Evolutionary conservation across 1,284 basidiomycete species (phyloP).

Genomic region (Rhodotorula sp.): DNA sequence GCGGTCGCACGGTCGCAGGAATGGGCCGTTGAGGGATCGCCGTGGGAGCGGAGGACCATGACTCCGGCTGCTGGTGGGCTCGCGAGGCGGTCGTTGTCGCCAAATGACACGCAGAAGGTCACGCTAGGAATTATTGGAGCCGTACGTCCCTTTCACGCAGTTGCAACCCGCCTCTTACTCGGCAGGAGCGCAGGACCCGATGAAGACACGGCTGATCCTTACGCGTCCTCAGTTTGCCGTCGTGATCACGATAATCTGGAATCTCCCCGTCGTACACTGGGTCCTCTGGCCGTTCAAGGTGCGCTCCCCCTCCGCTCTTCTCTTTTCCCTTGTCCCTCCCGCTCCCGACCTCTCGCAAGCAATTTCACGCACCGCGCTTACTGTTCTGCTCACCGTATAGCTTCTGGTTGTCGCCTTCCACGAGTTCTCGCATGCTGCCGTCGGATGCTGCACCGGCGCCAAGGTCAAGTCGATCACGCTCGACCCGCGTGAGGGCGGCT

Average conservation of each 20-base stretch:
- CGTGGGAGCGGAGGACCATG: not conserved
- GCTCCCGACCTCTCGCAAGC: no score
- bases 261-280: slow-evolving; percentile 69
- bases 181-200: no score
- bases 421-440: slow-evolving; percentile 46
- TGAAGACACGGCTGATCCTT: not conserved
- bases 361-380: no score
- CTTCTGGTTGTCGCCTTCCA: slow-evolving; percentile 33
- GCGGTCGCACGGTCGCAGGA: not conserved
- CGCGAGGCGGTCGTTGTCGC: slow-evolving; percentile 17
- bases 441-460: slow-evolving; percentile 78
- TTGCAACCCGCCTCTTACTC: not conserved
- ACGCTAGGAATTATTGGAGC: slow-evolving; percentile 61
- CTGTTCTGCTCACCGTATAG: not conserved
- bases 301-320: slow-evolving; percentile 70
- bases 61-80: not conserved
- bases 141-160: not conserved
- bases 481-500: slow-evolving; percentile 70
- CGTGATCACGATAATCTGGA: slow-evolving; percentile 65
- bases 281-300: slow-evolving; percentile 88
- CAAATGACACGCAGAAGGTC: slow-evolving; percentile 63
- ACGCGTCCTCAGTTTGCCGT: slow-evolving; percentile 59
- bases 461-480: slow-evolving; percentile 83
- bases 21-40: not conserved
- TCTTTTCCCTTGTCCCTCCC: no score